Percentiles rank a stretch among this genome's conserved stretches.
Evolutionary conservation across 1,284 basidiomycete genomes (phyloP).

Genomic region (Puccinia coronata): DNA sequence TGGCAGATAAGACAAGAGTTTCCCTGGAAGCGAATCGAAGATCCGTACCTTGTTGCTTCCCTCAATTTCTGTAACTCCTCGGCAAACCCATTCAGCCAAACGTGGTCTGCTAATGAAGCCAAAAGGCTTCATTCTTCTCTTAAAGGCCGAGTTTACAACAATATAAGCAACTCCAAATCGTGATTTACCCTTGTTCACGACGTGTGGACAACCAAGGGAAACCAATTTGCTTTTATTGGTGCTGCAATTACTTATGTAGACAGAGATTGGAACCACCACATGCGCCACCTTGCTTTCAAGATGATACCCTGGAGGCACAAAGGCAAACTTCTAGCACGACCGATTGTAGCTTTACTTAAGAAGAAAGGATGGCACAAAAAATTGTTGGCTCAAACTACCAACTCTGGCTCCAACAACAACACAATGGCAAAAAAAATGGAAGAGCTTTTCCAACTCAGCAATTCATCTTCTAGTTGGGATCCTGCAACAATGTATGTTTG

Average conservation of each 20-base stretch:
- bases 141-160: background rate
- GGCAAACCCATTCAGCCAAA: background rate
- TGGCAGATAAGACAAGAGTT: background rate
- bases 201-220: constrained; percentile 30
- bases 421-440: constrained; percentile 5
- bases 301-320: background rate
- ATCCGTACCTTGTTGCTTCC: constrained; percentile 9
- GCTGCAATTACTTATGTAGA: background rate
- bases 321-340: background rate
- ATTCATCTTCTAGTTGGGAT: background rate
- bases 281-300: background rate
- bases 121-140: background rate
- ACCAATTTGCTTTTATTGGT: constrained; percentile 1
- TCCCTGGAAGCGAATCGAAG: constrained; percentile 7
- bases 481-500: background rate
- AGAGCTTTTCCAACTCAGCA: background rate
- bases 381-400: background rate
- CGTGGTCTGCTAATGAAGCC: background rate
- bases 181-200: background rate
- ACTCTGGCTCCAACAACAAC: constrained; percentile 7
- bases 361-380: background rate
- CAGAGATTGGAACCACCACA: background rate
- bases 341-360: background rate
- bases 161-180: too few species aligned
- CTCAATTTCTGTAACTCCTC: background rate